Evolutionary conservation across 495 filamentous ascomycete species (phyloP).

Genomic region (Astrothelium macrocarpum): DNA sequence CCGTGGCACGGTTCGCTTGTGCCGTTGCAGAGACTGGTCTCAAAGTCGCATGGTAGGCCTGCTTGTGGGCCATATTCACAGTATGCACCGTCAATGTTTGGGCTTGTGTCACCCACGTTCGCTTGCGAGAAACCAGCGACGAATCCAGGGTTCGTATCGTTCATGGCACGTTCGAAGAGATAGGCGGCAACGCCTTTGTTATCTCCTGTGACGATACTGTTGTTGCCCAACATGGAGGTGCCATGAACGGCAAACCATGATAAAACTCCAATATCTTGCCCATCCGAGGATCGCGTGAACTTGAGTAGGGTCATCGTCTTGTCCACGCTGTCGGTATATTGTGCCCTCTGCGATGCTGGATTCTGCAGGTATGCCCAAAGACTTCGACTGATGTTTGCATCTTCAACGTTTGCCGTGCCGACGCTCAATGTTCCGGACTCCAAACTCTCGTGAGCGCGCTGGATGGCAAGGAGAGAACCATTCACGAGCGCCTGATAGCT

Average conservation of each 20-base stretch:
- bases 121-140: conserved; percentile 93
- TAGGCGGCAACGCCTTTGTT: conserved; percentile 94
- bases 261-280: conserved; percentile 65
- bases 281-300: conserved; percentile 63
- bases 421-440: conserved; percentile 61
- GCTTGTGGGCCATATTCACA: conserved; percentile 32
- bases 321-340: conserved; percentile 70
- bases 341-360: conserved; percentile 63
- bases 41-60: conserved; percentile 31
- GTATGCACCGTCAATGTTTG: conserved; percentile 66
- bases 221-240: conserved; percentile 85
- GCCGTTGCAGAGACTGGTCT: conserved; percentile 55
- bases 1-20: conserved; percentile 72
- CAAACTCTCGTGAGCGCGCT: conserved; percentile 67
- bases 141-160: conserved; percentile 50
- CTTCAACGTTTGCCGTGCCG: conserved; percentile 62
- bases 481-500: conserved; percentile 87
- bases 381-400: conserved; percentile 85
- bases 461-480: conserved; percentile 71
- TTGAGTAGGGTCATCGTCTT: conserved; percentile 76
- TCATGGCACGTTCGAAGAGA: conserved; percentile 67
- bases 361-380: conserved; percentile 88
- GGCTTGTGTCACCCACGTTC: conserved; percentile 86
- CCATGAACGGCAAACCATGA: conserved; percentile 95
- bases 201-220: conserved; percentile 83